These are phyloP conservation scores for Furcasterigmium sp. DNA, from an alignment of 2,329 filamentous ascomycete species.

Conservation along the genomic window DNA sequence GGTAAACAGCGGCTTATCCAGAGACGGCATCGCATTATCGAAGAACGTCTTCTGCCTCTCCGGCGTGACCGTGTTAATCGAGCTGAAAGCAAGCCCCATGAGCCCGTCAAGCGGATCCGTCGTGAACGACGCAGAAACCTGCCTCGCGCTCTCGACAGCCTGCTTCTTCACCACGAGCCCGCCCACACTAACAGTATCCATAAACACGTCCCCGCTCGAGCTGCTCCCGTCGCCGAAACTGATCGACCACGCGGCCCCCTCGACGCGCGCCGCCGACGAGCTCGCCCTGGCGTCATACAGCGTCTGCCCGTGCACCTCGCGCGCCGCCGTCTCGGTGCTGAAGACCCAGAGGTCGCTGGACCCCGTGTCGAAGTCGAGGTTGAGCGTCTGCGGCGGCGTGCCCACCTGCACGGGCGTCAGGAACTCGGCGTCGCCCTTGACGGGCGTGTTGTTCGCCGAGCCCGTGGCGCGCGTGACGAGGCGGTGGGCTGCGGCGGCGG, in stretches of 20 bases:
- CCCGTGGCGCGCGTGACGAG: neutral
- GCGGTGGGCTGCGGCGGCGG: neutral
- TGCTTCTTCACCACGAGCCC: constrained; percentile 31
- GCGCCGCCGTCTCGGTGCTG: constrained; percentile 31
- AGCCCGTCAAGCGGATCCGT: constrained; percentile 31
- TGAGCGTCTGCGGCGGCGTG: constrained; percentile 30
- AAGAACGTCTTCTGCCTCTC: constrained; percentile 36
- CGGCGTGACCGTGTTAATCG: constrained; percentile 36
- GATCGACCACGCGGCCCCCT: constrained; percentile 33
- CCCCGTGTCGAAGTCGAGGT: constrained; percentile 36
- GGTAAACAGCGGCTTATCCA: constrained; percentile 24
- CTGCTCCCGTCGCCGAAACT: constrained; percentile 37
- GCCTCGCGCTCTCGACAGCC: constrained; percentile 35
- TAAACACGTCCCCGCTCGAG: constrained; percentile 36
- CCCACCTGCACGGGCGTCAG: constrained; percentile 57
- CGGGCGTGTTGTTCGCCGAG: neutral
- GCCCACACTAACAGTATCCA: constrained; percentile 35
- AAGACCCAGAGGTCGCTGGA: constrained; percentile 44
- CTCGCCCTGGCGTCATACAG: constrained; percentile 33
- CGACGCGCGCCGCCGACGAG: constrained; percentile 28
- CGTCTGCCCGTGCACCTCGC: constrained; percentile 29
- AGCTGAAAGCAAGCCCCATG: constrained; percentile 36
- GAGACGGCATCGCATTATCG: constrained; percentile 22
- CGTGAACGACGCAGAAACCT: constrained; percentile 33
- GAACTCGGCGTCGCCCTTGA: constrained; percentile 21